Conservation (phyloP, 2,329 filamentous ascomycete species). For the Stemphylium beticola region DNA sequence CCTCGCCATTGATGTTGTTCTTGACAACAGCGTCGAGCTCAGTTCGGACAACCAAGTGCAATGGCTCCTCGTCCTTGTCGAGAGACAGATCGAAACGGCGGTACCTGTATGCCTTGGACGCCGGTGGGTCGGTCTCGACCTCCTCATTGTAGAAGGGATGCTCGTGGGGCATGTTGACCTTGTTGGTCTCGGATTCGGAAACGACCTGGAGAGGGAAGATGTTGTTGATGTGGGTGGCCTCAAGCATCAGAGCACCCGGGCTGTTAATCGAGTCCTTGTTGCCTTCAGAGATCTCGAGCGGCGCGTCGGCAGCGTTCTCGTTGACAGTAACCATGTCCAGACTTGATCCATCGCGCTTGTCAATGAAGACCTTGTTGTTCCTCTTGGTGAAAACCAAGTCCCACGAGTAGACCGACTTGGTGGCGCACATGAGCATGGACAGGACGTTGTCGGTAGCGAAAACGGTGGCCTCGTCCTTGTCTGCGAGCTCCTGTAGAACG, state of each 20-base stretch:
- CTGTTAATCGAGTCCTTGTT: slow-evolving; percentile 96
- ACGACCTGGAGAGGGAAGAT: slow-evolving; percentile 98
- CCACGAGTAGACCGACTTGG: slow-evolving; percentile 97
- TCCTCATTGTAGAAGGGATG: slow-evolving; percentile 98
- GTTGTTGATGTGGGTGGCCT: slow-evolving; percentile 99
- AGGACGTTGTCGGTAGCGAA: slow-evolving; percentile 97
- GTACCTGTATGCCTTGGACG: slow-evolving; percentile 98
- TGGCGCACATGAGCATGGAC: slow-evolving; percentile 98
- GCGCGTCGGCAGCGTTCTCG: slow-evolving; percentile 95
- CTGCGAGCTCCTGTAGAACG: slow-evolving; percentile 93
- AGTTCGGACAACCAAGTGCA: slow-evolving; percentile 91
- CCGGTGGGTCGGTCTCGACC: slow-evolving; percentile 91
- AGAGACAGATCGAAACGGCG: slow-evolving; percentile 94
- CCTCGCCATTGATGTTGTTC: slow-evolving; percentile 89
- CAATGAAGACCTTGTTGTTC: slow-evolving; percentile 96
- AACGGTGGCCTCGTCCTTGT: slow-evolving; percentile 94
- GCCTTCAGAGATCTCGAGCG: slow-evolving; percentile 87
- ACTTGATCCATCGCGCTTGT: slow-evolving; percentile 95
- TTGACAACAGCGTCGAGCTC: slow-evolving; percentile 96
- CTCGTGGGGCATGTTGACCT: slow-evolving; percentile 82
- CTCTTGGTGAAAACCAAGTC: slow-evolving; percentile 93
- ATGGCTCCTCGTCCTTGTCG: slow-evolving; percentile 86
- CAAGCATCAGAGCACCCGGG: slow-evolving; percentile 88
- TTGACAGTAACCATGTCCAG: slow-evolving; percentile 99
- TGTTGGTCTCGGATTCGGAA: slow-evolving; percentile 76